Base-by-base conservation (phyloP, 208 protist genomes). In the Acanthamoeba healyi region DNA sequence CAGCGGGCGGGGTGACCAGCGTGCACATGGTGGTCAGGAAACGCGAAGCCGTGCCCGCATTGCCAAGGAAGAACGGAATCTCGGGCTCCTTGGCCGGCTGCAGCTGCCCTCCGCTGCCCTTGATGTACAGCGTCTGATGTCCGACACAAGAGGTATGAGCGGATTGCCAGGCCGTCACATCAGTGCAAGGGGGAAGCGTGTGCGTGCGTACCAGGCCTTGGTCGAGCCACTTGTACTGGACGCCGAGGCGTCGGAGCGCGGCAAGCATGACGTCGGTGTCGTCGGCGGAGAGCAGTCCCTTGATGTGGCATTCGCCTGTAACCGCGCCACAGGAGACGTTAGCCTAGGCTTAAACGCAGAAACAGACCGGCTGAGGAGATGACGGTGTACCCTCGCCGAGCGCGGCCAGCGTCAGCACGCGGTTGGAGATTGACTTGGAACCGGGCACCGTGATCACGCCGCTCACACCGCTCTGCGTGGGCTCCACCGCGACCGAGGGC, bases 381-480 rank as follows among this genome's bases (percentile, higher is more conserved):
- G 38, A 61, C 1, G 46, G 19, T 3, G 22, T 34, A 36, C 96
- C 96, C 40, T 95, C 34, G 19, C 94, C 95, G 10, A 98, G 92
- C 24, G 95, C 96, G 38, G 96, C 96, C 24, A 98, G 63, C 19
- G 97, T 44, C 6, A 98, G 86, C 14, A 95, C 96, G 46, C 97
- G 94, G 92, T 98, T 98, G 4, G 97, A 98, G 42, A 98, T 90
- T 7, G 96, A 97, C 95, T 98, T 98, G 22, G 96, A 97, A 36
- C 97, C 97, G 9, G 97, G 97, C 29, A 98, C 97, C n/a, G 9
- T 72, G 26, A 98, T 42, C 12, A 51, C 49, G 51, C 77, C 95
- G 32, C 56, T 93, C 22, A 96, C 72, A n/a, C 61, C 74, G 46
- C 19, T 49, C 26, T 15, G 44, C 5, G 88, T 77, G 29, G 94